Conservation (phyloP, 306 rosid genomes). For the Quercus engelmannii region DNA sequence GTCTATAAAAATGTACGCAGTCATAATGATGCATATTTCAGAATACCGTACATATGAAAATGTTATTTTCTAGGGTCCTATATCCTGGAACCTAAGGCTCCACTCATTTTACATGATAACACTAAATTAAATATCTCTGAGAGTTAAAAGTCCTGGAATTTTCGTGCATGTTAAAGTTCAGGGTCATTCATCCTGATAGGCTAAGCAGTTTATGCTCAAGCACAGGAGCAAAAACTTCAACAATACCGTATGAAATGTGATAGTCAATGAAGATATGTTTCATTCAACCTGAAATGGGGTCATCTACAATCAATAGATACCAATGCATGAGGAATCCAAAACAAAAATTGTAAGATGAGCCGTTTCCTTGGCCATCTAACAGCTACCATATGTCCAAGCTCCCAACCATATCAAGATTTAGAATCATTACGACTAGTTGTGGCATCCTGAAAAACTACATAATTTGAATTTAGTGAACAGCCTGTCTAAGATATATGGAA, state of each 20-base stretch:
- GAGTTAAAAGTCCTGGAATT: neutral
- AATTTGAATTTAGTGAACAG: neutral
- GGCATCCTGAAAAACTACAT: neutral
- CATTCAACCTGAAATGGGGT: neutral
- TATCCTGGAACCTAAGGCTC: neutral
- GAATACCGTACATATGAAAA: neutral
- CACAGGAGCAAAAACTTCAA: neutral
- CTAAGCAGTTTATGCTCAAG: too few relatives aligned
- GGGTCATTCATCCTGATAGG: too few relatives aligned
- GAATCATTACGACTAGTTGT: neutral
- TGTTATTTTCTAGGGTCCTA: neutral
- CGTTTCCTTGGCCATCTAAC: neutral
- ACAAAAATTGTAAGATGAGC: neutral
- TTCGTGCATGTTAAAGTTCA: too few relatives aligned
- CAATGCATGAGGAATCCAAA: too few relatives aligned
- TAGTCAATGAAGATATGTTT: neutral
- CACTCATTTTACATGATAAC: neutral
- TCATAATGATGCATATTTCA: neutral
- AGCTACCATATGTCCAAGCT: neutral
- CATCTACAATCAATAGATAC: neutral
- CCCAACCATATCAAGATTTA: neutral
- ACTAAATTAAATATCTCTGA: neutral
- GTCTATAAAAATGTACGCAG: neutral
- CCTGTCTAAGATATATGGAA: neutral
- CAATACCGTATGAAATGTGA: neutral